phyloP scores from a whole-genome alignment of 2,329 filamentous ascomycete genomes.

The Scedosporium apiospermum region DNA sequence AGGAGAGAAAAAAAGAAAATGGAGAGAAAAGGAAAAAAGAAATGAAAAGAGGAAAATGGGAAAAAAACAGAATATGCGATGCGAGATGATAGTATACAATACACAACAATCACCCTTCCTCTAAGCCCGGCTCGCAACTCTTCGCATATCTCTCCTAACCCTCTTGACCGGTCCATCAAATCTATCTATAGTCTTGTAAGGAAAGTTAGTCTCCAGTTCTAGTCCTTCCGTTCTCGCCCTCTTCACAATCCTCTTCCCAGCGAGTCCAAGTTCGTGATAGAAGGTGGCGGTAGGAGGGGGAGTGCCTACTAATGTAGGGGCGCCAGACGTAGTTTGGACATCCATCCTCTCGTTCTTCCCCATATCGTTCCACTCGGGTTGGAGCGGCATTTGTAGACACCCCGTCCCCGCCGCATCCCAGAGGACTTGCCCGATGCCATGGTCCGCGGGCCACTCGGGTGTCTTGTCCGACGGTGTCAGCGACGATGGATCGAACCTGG shows the following conservation, averaged over 20 bases:
- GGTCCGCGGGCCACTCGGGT: neutral
- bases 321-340: neutral
- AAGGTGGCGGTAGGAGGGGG: neutral
- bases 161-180: neutral
- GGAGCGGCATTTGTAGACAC: neutral
- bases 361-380: constrained; percentile 1
- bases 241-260: neutral
- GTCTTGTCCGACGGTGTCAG: constrained; percentile 16
- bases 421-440: constrained; percentile 14
- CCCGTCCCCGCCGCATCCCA: constrained; percentile 10
- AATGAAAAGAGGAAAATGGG: neutral
- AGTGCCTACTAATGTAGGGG: neutral
- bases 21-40: neutral
- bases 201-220: neutral
- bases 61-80: neutral
- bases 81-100: neutral
- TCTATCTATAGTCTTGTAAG: neutral
- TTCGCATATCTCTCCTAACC: neutral
- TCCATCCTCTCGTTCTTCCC: neutral
- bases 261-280: neutral
- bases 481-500: constrained; percentile 8
- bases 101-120: neutral
- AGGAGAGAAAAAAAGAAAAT: too few species aligned
- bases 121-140: neutral
- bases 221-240: neutral